These are phyloP conservation scores for Fusarium praegraminearum DNA, from an alignment of 2,329 filamentous ascomycete species.

Conservation along the genomic window DNA sequence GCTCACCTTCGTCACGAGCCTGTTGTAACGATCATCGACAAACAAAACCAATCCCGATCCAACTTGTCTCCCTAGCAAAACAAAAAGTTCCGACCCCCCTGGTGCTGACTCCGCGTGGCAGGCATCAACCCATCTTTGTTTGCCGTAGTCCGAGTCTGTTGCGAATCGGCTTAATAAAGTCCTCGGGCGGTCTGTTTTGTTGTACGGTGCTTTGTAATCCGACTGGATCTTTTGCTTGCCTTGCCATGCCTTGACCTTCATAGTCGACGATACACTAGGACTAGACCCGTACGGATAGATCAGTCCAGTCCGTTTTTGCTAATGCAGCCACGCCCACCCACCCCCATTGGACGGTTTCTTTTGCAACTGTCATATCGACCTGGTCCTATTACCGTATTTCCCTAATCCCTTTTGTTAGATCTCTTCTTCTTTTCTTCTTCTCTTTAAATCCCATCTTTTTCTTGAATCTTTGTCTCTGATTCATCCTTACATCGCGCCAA, in stretches of 20 bases:
- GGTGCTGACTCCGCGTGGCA: conserved; percentile 26
- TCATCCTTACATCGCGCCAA: conserved; percentile 5
- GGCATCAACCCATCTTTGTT: conserved; percentile 8
- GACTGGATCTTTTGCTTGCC: conserved; percentile 17
- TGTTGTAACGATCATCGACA: conserved; percentile 33
- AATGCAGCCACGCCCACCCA: conserved; percentile 30
- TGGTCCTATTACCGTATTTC: conserved; percentile 21
- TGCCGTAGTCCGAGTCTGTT: conserved; percentile 38
- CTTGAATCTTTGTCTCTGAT: background rate
- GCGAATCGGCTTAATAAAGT: conserved; percentile 1
- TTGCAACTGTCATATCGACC: conserved; percentile 28
- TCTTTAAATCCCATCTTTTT: conserved; percentile 15
- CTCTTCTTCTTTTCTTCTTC: conserved; percentile 19
- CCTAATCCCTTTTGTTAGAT: conserved; percentile 12
- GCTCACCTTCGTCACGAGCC: conserved; percentile 2
- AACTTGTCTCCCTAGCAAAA: background rate
- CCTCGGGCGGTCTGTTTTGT: background rate
- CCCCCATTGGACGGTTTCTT: conserved; percentile 13
- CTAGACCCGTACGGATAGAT: background rate
- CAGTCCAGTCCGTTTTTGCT: conserved; percentile 15
- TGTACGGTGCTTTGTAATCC: conserved; percentile 41
- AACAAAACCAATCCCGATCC: conserved; percentile 8
- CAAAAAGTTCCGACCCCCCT: conserved; percentile 13
- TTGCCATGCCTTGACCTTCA: background rate
- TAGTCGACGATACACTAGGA: conserved; percentile 16